Percentiles rank a stretch among this genome's conserved stretches.
phyloP scores from a whole-genome alignment of 805 yeast genomes.

The Saccharomyces jurei region DNA sequence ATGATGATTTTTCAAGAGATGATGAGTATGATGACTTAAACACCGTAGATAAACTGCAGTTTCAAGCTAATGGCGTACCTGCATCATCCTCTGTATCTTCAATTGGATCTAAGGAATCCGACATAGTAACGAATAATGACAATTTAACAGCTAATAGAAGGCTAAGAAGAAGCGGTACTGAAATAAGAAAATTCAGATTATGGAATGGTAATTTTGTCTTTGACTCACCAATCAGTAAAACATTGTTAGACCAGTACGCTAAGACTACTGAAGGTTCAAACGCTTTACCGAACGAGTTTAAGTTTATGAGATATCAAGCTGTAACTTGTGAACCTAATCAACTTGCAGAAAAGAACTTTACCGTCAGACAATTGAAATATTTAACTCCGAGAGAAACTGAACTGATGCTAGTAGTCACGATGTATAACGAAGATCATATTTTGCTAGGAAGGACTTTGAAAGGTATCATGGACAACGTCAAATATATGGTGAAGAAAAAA shows the following conservation, averaged over 20 bases:
- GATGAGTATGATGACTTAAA: constrained; percentile 12
- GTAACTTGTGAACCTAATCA: constrained; percentile 85
- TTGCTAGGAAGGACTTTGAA: constrained; percentile 76
- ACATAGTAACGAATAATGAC: constrained; percentile 1
- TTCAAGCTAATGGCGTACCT: constrained; percentile 7
- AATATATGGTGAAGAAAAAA: constrained; percentile 58
- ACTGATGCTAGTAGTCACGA: constrained; percentile 74
- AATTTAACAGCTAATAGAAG: constrained; percentile 2
- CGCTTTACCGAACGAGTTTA: constrained; percentile 50
- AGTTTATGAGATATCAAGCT: constrained; percentile 87
- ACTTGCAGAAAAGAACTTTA: constrained; percentile 53
- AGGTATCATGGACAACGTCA: constrained; percentile 84
- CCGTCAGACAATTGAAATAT: constrained; percentile 77
- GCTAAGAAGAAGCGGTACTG: constrained; percentile 18
- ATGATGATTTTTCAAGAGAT: constrained; percentile 1
- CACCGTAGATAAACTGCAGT: constrained; percentile 10
- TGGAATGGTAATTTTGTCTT: constrained; percentile 70
- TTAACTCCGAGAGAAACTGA: constrained; percentile 76
- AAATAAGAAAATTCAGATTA: constrained; percentile 26
- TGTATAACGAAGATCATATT: constrained; percentile 84
- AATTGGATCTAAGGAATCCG: constrained; percentile 2
- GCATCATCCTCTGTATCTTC: constrained; percentile 9
- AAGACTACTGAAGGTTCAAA: constrained; percentile 37
- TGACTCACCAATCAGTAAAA: constrained; percentile 81
- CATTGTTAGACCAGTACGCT: constrained; percentile 45